Conservation (phyloP, 805 yeast species). For the Ogataea corticis region DNA sequence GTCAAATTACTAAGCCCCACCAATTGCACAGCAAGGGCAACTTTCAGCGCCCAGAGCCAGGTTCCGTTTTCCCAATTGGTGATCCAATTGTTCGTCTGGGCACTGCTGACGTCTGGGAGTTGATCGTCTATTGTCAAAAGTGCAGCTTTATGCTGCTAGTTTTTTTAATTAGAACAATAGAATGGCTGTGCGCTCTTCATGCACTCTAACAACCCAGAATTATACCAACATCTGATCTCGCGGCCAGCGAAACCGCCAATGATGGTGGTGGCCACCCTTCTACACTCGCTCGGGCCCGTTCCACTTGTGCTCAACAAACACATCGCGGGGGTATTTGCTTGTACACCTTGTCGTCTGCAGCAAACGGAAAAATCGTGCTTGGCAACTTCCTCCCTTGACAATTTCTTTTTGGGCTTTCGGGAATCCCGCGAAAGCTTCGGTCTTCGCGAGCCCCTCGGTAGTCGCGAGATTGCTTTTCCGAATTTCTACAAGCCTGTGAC, state of each 20-base stretch:
- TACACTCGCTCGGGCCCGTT: too few relatives aligned
- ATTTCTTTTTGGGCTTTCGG: too few relatives aligned
- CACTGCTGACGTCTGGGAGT: neutral
- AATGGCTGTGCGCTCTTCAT: neutral
- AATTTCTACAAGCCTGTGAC: neutral
- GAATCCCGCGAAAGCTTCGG: neutral
- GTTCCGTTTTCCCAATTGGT: neutral
- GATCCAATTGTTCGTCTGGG: neutral
- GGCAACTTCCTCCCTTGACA: too few relatives aligned
- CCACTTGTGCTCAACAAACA: too few relatives aligned
- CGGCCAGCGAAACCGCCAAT: too few relatives aligned
- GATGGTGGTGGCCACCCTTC: too few relatives aligned
- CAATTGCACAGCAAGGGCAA: neutral
- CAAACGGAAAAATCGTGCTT: too few relatives aligned
- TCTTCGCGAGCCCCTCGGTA: constrained; percentile 2
- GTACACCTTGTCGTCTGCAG: too few relatives aligned
- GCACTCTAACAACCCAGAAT: too few relatives aligned
- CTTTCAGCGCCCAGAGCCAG: neutral
- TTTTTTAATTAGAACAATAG: neutral
- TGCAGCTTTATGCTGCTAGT: neutral
- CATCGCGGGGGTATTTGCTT: too few relatives aligned
- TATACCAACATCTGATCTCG: too few relatives aligned
- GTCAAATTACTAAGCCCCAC: neutral
- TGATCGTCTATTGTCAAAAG: neutral
- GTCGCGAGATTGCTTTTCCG: constrained; percentile 5